phyloP scores from a whole-genome alignment of 2,329 filamentous ascomycete species.

The Venturia asperata region DNA sequence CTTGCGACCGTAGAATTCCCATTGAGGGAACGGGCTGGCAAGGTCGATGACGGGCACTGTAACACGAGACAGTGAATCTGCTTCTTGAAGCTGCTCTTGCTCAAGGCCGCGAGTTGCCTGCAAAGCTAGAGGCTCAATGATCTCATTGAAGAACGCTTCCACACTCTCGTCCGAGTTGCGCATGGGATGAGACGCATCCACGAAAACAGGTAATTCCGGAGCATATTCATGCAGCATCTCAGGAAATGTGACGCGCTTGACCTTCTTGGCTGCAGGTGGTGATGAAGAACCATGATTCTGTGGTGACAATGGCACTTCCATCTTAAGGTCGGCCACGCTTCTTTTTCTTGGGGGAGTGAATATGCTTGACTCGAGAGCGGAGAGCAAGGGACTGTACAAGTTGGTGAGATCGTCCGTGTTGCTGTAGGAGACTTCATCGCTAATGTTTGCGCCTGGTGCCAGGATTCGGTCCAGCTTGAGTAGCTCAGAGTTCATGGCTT shows the following conservation, averaged over 20 bases:
- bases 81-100: slow-evolving; percentile 41
- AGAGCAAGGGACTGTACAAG: slow-evolving; percentile 24
- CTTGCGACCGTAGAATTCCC: slow-evolving; percentile 33
- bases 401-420: slow-evolving; percentile 26
- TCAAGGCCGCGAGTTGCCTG: slow-evolving; percentile 31
- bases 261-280: slow-evolving; percentile 33
- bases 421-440: slow-evolving; percentile 22
- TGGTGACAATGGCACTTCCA: slow-evolving; percentile 43
- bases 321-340: slow-evolving; percentile 34
- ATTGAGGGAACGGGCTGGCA: slow-evolving; percentile 38
- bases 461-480: slow-evolving; percentile 25
- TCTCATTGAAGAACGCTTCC: slow-evolving; percentile 30
- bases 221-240: slow-evolving; percentile 33
- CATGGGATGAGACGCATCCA: slow-evolving; percentile 15
- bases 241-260: slow-evolving; percentile 36
- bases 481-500: slow-evolving; percentile 30
- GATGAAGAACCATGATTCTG: slow-evolving; percentile 20
- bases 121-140: slow-evolving; percentile 33
- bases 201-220: slow-evolving; percentile 27
- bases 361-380: slow-evolving; percentile 20
- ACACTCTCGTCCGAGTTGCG: slow-evolving; percentile 28
- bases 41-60: slow-evolving; percentile 44
- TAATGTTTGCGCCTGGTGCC: slow-evolving; percentile 21
- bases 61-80: slow-evolving; percentile 43
- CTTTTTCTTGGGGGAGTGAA: slow-evolving; percentile 29